These are phyloP conservation scores for Pharus latifolius DNA, from an alignment of 176 grass and related monocot species.

Conservation along the genomic window DNA sequence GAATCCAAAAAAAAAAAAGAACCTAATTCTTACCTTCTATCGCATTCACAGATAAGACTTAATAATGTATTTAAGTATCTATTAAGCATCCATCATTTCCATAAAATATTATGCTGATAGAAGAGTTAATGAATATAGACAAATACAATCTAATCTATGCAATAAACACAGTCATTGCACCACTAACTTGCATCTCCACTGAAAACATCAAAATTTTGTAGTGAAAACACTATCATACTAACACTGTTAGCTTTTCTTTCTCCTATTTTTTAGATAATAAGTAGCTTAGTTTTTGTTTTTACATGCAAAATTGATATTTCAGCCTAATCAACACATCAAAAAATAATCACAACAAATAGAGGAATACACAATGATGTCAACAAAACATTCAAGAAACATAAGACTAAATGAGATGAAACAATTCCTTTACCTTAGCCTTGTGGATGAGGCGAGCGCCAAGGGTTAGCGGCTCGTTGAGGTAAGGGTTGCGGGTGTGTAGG, in stretches of 20 bases:
- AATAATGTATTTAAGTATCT: background rate
- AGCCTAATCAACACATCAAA: no score
- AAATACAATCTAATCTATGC: background rate
- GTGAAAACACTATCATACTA: background rate
- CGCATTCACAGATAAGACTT: background rate
- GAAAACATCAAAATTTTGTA: background rate
- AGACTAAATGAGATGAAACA: no score
- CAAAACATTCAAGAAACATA: no score
- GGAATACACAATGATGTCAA: no score
- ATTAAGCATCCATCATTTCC: background rate
- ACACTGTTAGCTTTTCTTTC: background rate
- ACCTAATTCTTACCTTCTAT: background rate
- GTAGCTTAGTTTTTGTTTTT: background rate
- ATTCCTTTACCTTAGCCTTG: no score
- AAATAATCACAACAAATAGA: no score
- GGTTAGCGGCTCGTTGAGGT: no score
- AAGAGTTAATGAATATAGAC: background rate
- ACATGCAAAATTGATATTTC: no score
- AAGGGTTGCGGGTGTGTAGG: no score
- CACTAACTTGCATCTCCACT: background rate
- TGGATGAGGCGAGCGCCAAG: no score
- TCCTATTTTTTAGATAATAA: background rate
- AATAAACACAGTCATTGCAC: background rate
- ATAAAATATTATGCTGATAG: background rate
- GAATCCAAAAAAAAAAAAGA: background rate